These are phyloP conservation scores for Alternaria sp. DNA, from an alignment of 2,329 filamentous ascomycete genomes.

Conservation along the genomic window DNA sequence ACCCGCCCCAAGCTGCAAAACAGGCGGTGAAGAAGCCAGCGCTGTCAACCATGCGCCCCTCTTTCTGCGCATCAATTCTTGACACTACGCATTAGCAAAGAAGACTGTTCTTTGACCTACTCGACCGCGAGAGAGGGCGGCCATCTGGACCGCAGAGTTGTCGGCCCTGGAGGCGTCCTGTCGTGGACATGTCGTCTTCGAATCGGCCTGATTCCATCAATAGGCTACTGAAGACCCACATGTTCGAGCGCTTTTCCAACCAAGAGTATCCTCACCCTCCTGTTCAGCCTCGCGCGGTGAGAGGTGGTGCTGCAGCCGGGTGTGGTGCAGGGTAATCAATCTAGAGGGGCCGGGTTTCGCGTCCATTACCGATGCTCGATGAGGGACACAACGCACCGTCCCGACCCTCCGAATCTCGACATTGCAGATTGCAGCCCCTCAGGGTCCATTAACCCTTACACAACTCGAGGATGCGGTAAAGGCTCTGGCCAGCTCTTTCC, in stretches of 20 bases:
- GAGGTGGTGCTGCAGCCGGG: slow-evolving; percentile 21
- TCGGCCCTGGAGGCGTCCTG: neutral
- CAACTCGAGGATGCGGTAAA: neutral
- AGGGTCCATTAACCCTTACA: slow-evolving; percentile 8
- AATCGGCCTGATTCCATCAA: slow-evolving; percentile 38
- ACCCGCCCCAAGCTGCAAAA: slow-evolving; percentile 32
- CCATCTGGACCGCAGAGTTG: neutral
- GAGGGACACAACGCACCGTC: slow-evolving; percentile 2
- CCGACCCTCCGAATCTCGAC: slow-evolving; percentile 14
- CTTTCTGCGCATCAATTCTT: slow-evolving; percentile 17
- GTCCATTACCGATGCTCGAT: slow-evolving; percentile 4
- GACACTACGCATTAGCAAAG: slow-evolving; percentile 7
- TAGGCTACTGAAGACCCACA: slow-evolving; percentile 27
- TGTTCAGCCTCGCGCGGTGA: slow-evolving; percentile 32
- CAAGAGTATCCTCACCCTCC: slow-evolving; percentile 26
- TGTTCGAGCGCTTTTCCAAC: slow-evolving; percentile 26
- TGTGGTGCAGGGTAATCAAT: slow-evolving; percentile 13
- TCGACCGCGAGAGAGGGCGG: neutral
- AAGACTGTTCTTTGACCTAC: neutral
- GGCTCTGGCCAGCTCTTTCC: neutral
- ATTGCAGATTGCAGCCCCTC: neutral
- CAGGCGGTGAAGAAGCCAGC: slow-evolving; percentile 30
- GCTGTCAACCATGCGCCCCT: slow-evolving; percentile 29
- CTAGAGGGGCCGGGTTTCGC: slow-evolving; percentile 17
- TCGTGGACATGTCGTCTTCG: slow-evolving; percentile 24